These are phyloP conservation scores for Daldinia concentrica DNA, from an alignment of 495 filamentous ascomycete genomes.

Conservation along the genomic window DNA sequence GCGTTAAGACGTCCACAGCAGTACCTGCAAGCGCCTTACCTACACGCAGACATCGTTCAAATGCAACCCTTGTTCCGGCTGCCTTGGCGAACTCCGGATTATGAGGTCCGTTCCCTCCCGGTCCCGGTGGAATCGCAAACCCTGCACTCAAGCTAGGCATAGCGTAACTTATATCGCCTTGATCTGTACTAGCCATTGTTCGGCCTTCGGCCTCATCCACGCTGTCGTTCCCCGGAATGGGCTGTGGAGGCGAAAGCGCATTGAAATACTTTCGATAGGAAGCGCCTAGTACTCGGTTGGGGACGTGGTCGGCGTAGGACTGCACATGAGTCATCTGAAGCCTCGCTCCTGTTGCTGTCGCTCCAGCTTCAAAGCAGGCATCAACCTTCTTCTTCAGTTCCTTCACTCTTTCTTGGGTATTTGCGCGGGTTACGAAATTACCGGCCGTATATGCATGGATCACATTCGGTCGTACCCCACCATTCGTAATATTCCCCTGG, in stretches of 20 bases:
- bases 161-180: constrained; percentile 72
- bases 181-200: constrained; percentile 66
- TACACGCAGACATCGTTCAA: constrained; percentile 60
- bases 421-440: constrained; percentile 62
- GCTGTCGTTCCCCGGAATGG: constrained; percentile 56
- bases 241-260: constrained; percentile 49
- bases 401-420: constrained; percentile 56
- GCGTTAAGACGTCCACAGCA: constrained; percentile 62
- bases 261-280: constrained; percentile 64
- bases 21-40: constrained; percentile 65
- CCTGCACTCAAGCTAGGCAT: constrained; percentile 69
- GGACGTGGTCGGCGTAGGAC: constrained; percentile 68
- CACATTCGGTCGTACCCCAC: constrained; percentile 68
- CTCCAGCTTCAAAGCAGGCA: constrained; percentile 69
- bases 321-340: constrained; percentile 56
- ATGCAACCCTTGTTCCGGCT: constrained; percentile 63
- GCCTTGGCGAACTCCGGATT: constrained; percentile 67
- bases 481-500: constrained; percentile 66
- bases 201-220: constrained; percentile 60
- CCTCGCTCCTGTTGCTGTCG: constrained; percentile 66
- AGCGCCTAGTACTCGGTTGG: constrained; percentile 66
- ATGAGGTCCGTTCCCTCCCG: constrained; percentile 62
- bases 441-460: constrained; percentile 67
- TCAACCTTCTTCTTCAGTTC: constrained; percentile 60
- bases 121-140: constrained; percentile 62